phyloP scores from a whole-genome alignment of 345 rosid genomes.

The Brassica carinata region DNA sequence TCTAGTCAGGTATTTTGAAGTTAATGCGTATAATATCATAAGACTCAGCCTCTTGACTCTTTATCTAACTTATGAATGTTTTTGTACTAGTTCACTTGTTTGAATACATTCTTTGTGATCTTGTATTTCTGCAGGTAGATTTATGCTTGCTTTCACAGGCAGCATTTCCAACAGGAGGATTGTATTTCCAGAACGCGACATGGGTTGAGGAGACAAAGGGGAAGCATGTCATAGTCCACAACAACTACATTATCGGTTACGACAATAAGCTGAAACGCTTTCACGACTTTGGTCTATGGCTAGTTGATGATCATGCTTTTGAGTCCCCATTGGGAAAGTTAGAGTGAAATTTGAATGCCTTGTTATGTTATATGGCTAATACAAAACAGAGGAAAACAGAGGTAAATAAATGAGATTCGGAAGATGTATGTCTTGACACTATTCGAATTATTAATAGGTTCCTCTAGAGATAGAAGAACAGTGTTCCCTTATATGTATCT shows the following conservation, averaged over 20 bases:
- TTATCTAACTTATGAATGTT: background rate
- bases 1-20: constrained; percentile 53
- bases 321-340: constrained; percentile 77
- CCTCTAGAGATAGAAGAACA: no score
- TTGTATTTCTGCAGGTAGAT: constrained; percentile 52
- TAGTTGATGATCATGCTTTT: constrained; percentile 64
- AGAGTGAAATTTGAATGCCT: constrained; percentile 20
- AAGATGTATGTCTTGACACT: background rate
- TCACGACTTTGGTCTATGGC: constrained; percentile 75
- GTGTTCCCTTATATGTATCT: no score
- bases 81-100: background rate
- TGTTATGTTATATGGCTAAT: constrained; percentile 2
- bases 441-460: no score
- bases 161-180: constrained; percentile 12
- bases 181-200: constrained; percentile 1
- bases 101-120: background rate
- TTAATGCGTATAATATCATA: background rate
- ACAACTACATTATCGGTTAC: background rate
- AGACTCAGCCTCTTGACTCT: background rate
- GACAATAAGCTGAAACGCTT: constrained; percentile 66
- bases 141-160: constrained; percentile 30
- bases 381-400: background rate
- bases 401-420: background rate
- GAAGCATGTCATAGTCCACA: constrained; percentile 10
- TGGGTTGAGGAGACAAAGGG: constrained; percentile 11